These are phyloP conservation scores for Quercus wislizeni DNA, from an alignment of 306 rosid species.

Conservation along the genomic window DNA sequence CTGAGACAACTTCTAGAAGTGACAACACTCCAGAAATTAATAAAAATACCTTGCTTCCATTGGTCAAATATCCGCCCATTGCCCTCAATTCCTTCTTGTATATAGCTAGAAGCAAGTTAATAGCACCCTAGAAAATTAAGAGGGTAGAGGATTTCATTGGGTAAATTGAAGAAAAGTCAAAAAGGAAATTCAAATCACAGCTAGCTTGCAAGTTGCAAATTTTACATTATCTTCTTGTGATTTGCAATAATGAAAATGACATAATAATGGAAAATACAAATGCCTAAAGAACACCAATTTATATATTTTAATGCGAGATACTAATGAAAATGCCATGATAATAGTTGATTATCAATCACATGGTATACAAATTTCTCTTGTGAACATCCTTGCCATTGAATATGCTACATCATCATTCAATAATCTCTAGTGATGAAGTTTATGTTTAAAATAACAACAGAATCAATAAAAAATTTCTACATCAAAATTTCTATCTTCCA, in stretches of 20 bases:
- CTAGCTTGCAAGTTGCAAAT: not conserved
- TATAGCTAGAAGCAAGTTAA: conserved; percentile 84
- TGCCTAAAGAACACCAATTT: not conserved
- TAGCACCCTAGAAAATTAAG: conserved; percentile 69
- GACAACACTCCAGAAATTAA: not conserved
- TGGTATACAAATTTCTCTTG: not conserved
- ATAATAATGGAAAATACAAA: not conserved
- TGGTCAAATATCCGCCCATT: conserved; percentile 86
- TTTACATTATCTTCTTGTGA: not conserved
- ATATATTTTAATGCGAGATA: not conserved
- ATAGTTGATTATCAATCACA: not conserved
- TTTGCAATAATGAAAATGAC: not conserved
- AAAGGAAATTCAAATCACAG: not conserved
- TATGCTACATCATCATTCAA: not conserved
- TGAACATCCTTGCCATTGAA: not conserved
- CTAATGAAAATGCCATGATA: not conserved
- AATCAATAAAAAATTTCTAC: not conserved
- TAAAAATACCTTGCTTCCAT: conserved; percentile 72
- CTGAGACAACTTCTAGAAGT: not conserved
- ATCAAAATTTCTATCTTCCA: not conserved
- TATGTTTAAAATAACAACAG: not conserved
- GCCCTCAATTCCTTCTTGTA: conserved; percentile 80
- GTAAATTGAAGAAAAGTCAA: not conserved
- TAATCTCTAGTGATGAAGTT: not conserved
- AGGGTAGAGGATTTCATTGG: not conserved